Evolutionary conservation across 805 yeast species (phyloP), one percentile per base, ranked within the genome.

Genomic region (Yamadazyma philogaea): DNA sequence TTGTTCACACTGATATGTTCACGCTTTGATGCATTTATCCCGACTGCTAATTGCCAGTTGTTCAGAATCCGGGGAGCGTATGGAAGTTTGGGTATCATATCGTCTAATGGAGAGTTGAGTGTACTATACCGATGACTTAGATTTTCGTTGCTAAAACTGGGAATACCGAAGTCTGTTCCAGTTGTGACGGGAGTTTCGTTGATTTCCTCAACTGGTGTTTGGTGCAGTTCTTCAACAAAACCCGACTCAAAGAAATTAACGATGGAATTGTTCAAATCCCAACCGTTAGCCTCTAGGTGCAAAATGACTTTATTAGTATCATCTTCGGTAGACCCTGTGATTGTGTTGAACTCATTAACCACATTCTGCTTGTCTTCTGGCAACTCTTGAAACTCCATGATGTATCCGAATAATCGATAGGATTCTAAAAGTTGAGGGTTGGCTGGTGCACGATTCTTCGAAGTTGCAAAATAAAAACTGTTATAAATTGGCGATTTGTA

Each of bases 211-310:
- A 37, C 20, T 6, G 41, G 26, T 4, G 43, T 15, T 5, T 7
- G 7, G 4, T 8, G 30, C 41, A 30, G 35, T 27, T 44, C 43
- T 17, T 35, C 37, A 3, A 45, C 34, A 43, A 69, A 64, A n/a
- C 71, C 70, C 4, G 52, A 43, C 51, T 84, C 90, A 54, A 81
- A 81, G 56, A 72, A 84, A 39, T 78, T 70, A 3, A 82, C 74
- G 24, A 82, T 60, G 1, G 88, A 79, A 33, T 73, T 66, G 51
- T 82, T 86, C 38, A 84, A 54, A 52, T 81, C 74, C 81, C 81
- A 81, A 37, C 78, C 73, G 50, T 79, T 73, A 36, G 74, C 70
- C 24, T 68, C 59, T 39, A 83, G 56, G 19, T 82, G 57, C 39
- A 66, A 59, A 3, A 73, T 57, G 2, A 81, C 72, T 34, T 74